These are phyloP conservation scores for Primulina eburnea DNA, from an alignment of 257 asterid genomes.

Conservation along the genomic window DNA sequence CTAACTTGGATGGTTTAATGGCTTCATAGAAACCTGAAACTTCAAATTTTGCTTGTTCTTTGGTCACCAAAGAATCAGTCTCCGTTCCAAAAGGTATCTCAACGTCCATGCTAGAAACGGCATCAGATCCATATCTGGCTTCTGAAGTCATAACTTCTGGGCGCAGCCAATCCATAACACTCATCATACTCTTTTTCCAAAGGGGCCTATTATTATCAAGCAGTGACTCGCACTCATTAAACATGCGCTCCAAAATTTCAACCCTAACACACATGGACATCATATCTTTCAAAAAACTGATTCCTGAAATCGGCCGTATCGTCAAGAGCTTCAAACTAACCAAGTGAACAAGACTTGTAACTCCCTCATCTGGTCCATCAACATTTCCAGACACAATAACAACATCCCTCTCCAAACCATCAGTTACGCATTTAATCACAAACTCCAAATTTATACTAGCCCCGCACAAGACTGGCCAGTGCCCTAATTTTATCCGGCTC, in stretches of 20 bases:
- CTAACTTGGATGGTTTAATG: slow-evolving; percentile 94
- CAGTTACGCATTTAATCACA: slow-evolving; percentile 38
- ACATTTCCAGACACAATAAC: slow-evolving; percentile 64
- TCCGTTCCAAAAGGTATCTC: slow-evolving; percentile 35
- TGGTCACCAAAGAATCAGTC: slow-evolving; percentile 38
- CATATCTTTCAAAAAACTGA: slow-evolving; percentile 34
- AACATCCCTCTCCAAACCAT: slow-evolving; percentile 41
- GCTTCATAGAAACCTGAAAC: slow-evolving; percentile 89
- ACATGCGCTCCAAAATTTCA: slow-evolving; percentile 52
- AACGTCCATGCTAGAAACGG: slow-evolving; percentile 28
- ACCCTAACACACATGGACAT: slow-evolving; percentile 63
- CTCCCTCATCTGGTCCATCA: slow-evolving; percentile 84
- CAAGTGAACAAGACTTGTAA: slow-evolving; percentile 81
- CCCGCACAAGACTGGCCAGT: slow-evolving; percentile 80
- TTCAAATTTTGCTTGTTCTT: slow-evolving; percentile 51
- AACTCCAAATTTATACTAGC: slow-evolving; percentile 50
- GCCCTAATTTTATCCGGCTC: slow-evolving; percentile 74
- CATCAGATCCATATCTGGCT: slow-evolving; percentile 64
- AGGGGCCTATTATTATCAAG: slow-evolving; percentile 66
- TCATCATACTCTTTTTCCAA: slow-evolving; percentile 94
- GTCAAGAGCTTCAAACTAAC: slow-evolving; percentile 74
- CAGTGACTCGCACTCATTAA: slow-evolving; percentile 73
- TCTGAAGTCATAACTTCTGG: slow-evolving; percentile 93
- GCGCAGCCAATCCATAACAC: slow-evolving; percentile 85
- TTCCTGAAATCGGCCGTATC: slow-evolving; percentile 56